These are phyloP conservation scores for Trichocomaceae sp. DNA, from an alignment of 2,329 filamentous ascomycete genomes.

Conservation along the genomic window DNA sequence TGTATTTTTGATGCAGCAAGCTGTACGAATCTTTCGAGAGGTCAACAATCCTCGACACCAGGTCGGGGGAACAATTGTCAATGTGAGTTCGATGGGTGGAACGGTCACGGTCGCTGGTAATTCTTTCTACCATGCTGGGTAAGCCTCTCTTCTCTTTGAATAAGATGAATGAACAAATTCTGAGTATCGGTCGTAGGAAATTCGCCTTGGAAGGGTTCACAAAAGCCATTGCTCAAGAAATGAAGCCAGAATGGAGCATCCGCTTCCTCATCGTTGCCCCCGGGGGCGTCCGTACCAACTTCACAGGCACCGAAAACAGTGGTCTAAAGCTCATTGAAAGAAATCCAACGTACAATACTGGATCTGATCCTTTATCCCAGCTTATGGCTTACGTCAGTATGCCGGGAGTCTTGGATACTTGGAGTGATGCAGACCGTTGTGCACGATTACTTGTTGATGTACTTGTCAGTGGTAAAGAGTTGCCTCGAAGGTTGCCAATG, in stretches of 20 bases:
- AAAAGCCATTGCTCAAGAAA: constrained; percentile 41
- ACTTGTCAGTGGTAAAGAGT: not conserved
- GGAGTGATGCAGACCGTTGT: too few relatives aligned
- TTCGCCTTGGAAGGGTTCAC: constrained; percentile 46
- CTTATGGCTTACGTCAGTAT: too few relatives aligned
- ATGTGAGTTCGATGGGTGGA: constrained; percentile 19
- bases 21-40: constrained; percentile 35
- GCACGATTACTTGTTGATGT: too few relatives aligned
- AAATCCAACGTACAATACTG: too few relatives aligned
- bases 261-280: constrained; percentile 22
- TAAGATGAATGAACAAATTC: not conserved
- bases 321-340: not conserved
- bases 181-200: constrained; percentile 27
- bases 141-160: not conserved
- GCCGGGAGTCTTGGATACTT: too few relatives aligned
- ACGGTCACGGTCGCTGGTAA: constrained; percentile 17
- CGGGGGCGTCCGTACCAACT: constrained; percentile 12
- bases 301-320: not conserved
- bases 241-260: constrained; percentile 40
- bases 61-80: constrained; percentile 18
- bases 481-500: constrained; percentile 16
- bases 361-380: too few relatives aligned
- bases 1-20: constrained; percentile 33
- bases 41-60: constrained; percentile 18
- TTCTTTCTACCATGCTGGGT: constrained; percentile 19